phyloP scores from a whole-genome alignment of 176 grass and related monocot species.

The Leersia perrieri region DNA sequence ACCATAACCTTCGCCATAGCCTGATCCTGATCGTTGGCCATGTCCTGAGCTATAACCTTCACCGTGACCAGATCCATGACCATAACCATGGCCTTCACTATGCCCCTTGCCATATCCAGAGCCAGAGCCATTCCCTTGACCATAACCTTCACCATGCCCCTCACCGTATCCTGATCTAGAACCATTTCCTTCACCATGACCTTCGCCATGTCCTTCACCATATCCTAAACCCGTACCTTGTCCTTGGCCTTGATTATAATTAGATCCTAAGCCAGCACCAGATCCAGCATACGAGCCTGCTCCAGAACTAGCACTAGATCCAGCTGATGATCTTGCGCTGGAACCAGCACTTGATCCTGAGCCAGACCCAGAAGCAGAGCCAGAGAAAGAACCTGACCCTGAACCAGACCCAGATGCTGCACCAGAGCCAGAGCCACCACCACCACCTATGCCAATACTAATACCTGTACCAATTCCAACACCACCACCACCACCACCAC shows the following conservation, averaged over 20 bases:
- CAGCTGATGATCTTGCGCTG: neutral
- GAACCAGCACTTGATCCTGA: neutral
- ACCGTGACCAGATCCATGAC: slow-evolving; percentile 6
- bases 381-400: neutral
- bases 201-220: slow-evolving; percentile 28
- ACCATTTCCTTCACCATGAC: slow-evolving; percentile 8
- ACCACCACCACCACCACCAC: neutral
- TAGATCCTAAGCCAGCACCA: neutral
- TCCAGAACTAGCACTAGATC: neutral
- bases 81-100: neutral
- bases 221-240: slow-evolving; percentile 34
- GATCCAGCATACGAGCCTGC: slow-evolving; percentile 19
- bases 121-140: neutral
- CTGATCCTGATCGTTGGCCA: slow-evolving; percentile 16
- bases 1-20: neutral
- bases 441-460: slow-evolving; percentile 39
- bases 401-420: neutral
- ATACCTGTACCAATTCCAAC: slow-evolving; percentile 1
- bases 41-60: neutral
- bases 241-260: slow-evolving; percentile 33
- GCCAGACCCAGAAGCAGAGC: neutral
- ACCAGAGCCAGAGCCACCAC: neutral
- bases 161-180: neutral
- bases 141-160: slow-evolving; percentile 11
- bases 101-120: neutral